Evolutionary conservation across 1,139 yeast species (phyloP), one percentile per base, ranked within the genome.

Genomic region (Komagataea norvegica): DNA sequence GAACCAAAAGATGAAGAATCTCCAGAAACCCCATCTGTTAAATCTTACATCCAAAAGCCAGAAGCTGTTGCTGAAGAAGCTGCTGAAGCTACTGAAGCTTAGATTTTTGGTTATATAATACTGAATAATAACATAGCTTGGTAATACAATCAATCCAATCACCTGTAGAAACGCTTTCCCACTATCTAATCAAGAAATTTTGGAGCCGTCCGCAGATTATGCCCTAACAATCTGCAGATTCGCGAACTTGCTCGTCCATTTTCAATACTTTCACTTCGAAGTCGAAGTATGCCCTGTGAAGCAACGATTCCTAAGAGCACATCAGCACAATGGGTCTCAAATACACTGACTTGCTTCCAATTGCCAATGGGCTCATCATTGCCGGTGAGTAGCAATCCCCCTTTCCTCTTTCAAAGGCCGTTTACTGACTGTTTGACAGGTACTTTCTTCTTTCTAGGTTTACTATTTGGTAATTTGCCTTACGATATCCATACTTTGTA

Each of bases 1-100:
- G 96, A 89, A 70, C 96, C 97, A 69, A 91, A 91, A 85, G 97
- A 89, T 63, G 98, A 91, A 65, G 89, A 82, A 62, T 81, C 77
- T 60, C 70, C 86, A 61, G 77, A 81, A 60, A 89, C 85, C 65
- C 96, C 96, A 68, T 70, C 77, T 57, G 96, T 85, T 65, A 79
- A 75, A 67, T 77, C 77, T 65, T 79, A 79, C 80, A 73, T 74
- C 68, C 70, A 68, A 54, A 64, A 57, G 49, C 59, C 51, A 41
- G 57, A 44, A 36, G 46, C 54, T 33, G 55, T 39, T 33, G 54
- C 51, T 44, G 67, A 57, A 49, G 47, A 41, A 36, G 44, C 39
- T 36, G 45, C 43, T 37, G 47, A 38, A 38, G 42, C 41, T 34
- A 39, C 27, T 41, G 36, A 47, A 41, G 51, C 51, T 43, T 43